Percentiles rank a stretch among this genome's conserved stretches.
Evolutionary conservation across 768 basidiomycete species (phyloP).

Genomic region (Lactarius deliciosus): DNA sequence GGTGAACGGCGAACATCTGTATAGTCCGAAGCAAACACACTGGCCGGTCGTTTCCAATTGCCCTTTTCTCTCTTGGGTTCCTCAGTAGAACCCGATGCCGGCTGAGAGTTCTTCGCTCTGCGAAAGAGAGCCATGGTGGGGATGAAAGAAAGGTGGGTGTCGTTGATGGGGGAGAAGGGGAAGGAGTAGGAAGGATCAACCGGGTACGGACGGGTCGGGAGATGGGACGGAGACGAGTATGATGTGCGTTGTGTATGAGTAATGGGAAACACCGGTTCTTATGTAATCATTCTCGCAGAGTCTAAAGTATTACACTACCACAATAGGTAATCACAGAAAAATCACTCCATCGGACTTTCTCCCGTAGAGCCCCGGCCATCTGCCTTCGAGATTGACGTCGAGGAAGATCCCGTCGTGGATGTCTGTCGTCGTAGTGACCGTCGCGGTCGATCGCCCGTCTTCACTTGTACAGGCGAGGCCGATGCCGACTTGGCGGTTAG

Average conservation of each 20-base stretch:
- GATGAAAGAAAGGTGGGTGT: not conserved
- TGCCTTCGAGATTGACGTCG: constrained; percentile 24
- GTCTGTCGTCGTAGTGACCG: constrained; percentile 27
- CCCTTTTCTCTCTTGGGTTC: constrained; percentile 75
- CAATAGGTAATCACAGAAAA: not conserved
- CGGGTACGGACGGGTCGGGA: constrained; percentile 5
- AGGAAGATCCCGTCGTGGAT: constrained; percentile 26
- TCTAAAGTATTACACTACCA: constrained; percentile 8
- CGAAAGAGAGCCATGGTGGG: constrained; percentile 37
- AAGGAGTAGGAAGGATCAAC: not conserved
- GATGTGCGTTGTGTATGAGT: not conserved
- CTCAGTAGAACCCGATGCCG: constrained; percentile 33
- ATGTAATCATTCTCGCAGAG: constrained; percentile 13
- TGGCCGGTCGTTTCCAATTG: constrained; percentile 81
- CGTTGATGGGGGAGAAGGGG: not conserved
- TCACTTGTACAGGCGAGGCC: constrained; percentile 17
- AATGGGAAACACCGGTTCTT: constrained; percentile 6
- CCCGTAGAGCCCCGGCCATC: constrained; percentile 18
- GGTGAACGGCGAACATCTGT: constrained; percentile 26
- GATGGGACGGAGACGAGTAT: not conserved
- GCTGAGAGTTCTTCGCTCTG: constrained; percentile 32
- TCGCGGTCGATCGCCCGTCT: constrained; percentile 20
- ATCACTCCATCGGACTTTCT: constrained; percentile 25
- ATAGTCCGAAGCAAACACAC: constrained; percentile 45
- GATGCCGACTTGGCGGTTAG: constrained; percentile 18